phyloP scores from a whole-genome alignment of 192 early-diverging fungal species.

The Gigaspora rosea region DNA sequence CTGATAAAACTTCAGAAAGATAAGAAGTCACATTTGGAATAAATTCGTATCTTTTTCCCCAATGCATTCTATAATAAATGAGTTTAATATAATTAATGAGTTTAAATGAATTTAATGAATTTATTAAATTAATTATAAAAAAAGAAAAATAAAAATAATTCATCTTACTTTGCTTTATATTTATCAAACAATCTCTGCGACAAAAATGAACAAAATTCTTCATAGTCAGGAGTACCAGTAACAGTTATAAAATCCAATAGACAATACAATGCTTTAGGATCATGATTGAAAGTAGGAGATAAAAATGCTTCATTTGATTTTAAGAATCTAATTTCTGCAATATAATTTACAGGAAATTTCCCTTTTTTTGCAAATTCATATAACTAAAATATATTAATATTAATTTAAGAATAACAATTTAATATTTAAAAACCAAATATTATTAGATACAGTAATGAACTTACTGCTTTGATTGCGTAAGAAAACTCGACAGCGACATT shows the following conservation, averaged over 20 bases:
- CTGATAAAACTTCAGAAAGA: conserved; percentile 25
- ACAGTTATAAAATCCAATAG: conserved; percentile 36
- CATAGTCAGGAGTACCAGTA: conserved; percentile 19
- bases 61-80: conserved; percentile 33
- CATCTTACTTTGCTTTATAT: conserved; percentile 37
- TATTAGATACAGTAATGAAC: too few relatives aligned
- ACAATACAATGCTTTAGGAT: conserved; percentile 38
- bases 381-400: conserved; percentile 20
- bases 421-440: neutral
- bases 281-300: conserved; percentile 33
- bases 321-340: conserved; percentile 38
- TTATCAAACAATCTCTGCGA: conserved; percentile 36
- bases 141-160: conserved; percentile 4
- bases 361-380: conserved; percentile 17
- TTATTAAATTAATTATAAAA: neutral
- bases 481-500: conserved; percentile 29
- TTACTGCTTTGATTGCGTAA: neutral
- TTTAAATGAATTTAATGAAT: too few relatives aligned
- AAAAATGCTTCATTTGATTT: conserved; percentile 32
- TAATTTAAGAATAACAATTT: neutral
- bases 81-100: too few relatives aligned
- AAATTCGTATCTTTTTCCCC: conserved; percentile 38
- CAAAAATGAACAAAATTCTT: conserved; percentile 32
- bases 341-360: conserved; percentile 34
- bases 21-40: conserved; percentile 10